Evolutionary conservation across 2,329 filamentous ascomycete genomes (phyloP).

Genomic region (Aureobasidium leucospermi): DNA sequence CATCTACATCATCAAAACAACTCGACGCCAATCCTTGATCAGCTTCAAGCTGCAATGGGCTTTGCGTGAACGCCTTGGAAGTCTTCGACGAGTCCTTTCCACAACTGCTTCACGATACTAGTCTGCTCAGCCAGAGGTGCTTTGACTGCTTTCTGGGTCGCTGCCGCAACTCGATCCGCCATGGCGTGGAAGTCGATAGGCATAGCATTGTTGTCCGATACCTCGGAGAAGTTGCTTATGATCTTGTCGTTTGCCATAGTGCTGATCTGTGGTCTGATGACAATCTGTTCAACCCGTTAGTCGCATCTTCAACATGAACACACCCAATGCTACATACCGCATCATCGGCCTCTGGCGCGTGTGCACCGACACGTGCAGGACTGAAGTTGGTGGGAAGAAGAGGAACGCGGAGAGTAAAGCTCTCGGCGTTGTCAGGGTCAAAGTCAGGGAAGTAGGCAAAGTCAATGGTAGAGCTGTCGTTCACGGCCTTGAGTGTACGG

Average conservation of each 20-base stretch:
- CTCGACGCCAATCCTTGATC: not conserved
- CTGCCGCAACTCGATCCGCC: conserved; percentile 41
- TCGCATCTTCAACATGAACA: not conserved
- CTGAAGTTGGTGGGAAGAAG: conserved; percentile 24
- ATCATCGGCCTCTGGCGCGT: conserved; percentile 19
- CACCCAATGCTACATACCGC: conserved; percentile 14
- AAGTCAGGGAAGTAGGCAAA: conserved; percentile 54
- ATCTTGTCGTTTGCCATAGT: conserved; percentile 43
- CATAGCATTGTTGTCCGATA: conserved; percentile 49
- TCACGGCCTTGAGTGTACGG: conserved; percentile 47
- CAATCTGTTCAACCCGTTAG: conserved; percentile 15
- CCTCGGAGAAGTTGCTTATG: conserved; percentile 50
- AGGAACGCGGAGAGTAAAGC: conserved; percentile 23
- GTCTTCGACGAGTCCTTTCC: conserved; percentile 44
- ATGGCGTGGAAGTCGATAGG: conserved; percentile 52
- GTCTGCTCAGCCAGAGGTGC: conserved; percentile 34
- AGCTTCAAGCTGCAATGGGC: not conserved
- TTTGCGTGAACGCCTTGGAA: conserved; percentile 20
- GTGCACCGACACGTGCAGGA: conserved; percentile 15
- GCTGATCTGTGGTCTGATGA: conserved; percentile 50
- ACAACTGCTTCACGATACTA: conserved; percentile 36
- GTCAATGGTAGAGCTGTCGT: conserved; percentile 55
- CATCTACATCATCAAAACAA: not conserved
- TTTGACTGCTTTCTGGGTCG: conserved; percentile 28
- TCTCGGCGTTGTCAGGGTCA: conserved; percentile 32